Conservation (phyloP, 148 eudicot species). For the Linanthus parryae region DNA sequence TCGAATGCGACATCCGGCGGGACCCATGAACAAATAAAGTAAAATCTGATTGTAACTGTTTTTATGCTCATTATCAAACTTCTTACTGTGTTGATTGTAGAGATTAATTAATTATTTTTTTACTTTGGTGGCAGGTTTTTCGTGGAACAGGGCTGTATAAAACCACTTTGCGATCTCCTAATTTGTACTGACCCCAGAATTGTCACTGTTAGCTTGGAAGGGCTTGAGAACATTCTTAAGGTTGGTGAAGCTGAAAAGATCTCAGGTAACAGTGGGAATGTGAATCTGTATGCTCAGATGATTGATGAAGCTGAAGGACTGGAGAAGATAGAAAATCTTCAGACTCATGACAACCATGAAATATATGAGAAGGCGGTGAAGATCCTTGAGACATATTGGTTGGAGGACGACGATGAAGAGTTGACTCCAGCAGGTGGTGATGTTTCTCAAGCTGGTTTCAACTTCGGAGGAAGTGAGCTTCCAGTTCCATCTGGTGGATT, state of each 20-base stretch:
- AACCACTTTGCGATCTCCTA: constrained; percentile 81
- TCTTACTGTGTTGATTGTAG: not conserved
- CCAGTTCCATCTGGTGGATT: constrained; percentile 82
- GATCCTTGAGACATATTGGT: constrained; percentile 79
- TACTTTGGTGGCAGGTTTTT: constrained; percentile 40
- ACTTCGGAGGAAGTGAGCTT: constrained; percentile 50
- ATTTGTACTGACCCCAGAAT: constrained; percentile 82
- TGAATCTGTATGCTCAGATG: constrained; percentile 66
- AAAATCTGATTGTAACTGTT: not conserved
- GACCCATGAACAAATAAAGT: constrained; percentile 82
- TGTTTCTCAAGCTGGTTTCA: constrained; percentile 62
- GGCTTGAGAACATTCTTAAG: constrained; percentile 82
- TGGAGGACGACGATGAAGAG: constrained; percentile 78
- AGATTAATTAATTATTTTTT: not conserved
- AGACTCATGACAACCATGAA: constrained; percentile 83
- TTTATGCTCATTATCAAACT: not conserved
- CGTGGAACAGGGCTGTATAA: constrained; percentile 70
- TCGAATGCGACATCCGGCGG: constrained; percentile 93
- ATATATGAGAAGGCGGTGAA: constrained; percentile 85
- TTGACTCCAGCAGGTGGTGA: constrained; percentile 49
- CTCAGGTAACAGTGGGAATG: constrained; percentile 47
- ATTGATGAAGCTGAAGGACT: constrained; percentile 82
- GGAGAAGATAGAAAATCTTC: constrained; percentile 80
- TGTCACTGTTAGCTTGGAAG: constrained; percentile 83
- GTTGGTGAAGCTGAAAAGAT: constrained; percentile 76